phyloP scores from a whole-genome alignment of 2,329 filamentous ascomycete genomes.

The Cladosporium sp. region DNA sequence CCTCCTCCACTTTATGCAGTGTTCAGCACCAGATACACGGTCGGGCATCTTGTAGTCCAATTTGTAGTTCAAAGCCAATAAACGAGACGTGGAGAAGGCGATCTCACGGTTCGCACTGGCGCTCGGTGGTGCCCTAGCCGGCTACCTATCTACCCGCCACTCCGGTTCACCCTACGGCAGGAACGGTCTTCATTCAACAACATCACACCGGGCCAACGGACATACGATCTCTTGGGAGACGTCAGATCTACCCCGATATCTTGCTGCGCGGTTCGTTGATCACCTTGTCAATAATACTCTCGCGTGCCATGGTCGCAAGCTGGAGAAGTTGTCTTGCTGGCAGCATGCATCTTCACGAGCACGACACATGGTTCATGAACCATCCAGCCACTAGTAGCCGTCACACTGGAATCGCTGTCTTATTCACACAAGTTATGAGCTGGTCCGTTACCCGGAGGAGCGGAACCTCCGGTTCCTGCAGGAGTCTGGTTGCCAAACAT shows the following conservation, averaged over 20 bases:
- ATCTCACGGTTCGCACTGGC: no score
- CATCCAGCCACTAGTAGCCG: not conserved
- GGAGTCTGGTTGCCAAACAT: not conserved
- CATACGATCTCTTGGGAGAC: not conserved
- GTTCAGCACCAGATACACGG: not conserved
- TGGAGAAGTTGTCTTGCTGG: no score
- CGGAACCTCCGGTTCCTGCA: not conserved
- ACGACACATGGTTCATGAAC: not conserved
- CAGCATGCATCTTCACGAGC: not conserved
- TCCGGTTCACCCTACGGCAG: not conserved
- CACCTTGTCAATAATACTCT: not conserved
- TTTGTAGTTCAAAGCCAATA: not conserved
- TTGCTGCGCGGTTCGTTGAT: not conserved
- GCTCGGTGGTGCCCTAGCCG: not conserved
- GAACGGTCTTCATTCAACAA: not conserved
- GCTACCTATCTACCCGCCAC: conserved; percentile 3
- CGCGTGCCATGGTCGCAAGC: not conserved
- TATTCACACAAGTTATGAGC: not conserved
- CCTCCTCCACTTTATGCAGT: not conserved
- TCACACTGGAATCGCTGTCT: not conserved
- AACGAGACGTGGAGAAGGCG: not conserved
- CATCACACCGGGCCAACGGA: conserved; percentile 4
- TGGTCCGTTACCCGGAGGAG: not conserved
- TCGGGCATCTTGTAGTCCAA: not conserved
- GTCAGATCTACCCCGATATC: not conserved